Percentiles rank a stretch among this genome's conserved stretches.
Evolutionary conservation across 208 protist species (phyloP).

Genomic region (Angomonas ambiguus): DNA sequence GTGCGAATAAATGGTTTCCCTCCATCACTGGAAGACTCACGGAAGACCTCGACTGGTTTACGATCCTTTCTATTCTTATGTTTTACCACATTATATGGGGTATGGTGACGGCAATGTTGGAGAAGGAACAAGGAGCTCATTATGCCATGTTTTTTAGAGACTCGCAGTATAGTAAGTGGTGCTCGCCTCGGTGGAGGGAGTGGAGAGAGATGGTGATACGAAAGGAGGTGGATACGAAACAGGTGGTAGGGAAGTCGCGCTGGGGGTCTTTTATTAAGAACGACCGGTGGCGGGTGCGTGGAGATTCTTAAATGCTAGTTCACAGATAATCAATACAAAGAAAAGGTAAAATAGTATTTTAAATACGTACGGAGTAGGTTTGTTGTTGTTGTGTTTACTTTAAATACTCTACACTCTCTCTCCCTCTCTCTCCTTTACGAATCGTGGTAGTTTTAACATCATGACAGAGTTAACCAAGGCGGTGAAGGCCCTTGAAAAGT

Average conservation of each 20-base stretch:
- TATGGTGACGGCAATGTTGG: slow-evolving; percentile 57
- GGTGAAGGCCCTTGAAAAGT: slow-evolving; percentile 57
- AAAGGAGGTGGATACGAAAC: slow-evolving; percentile 48
- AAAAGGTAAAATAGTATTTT: not conserved
- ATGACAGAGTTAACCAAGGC: slow-evolving; percentile 67
- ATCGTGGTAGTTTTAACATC: not conserved
- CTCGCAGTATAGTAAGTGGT: slow-evolving; percentile 63
- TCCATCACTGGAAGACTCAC: slow-evolving; percentile 61
- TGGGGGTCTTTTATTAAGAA: slow-evolving; percentile 74
- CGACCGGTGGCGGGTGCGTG: slow-evolving; percentile 59
- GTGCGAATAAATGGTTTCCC: slow-evolving; percentile 58
- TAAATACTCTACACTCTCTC: not conserved
- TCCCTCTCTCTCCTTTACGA: slow-evolving; percentile 3
- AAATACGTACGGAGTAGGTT: not conserved
- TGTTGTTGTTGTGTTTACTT: not conserved
- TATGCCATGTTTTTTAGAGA: slow-evolving; percentile 79
- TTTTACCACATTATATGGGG: slow-evolving; percentile 78
- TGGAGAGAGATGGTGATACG: slow-evolving; percentile 77
- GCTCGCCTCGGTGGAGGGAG: slow-evolving; percentile 81
- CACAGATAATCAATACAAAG: slow-evolving; percentile 1
- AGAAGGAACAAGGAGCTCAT: slow-evolving; percentile 63
- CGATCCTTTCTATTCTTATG: slow-evolving; percentile 54
- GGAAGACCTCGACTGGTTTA: slow-evolving; percentile 80
- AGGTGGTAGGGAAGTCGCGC: slow-evolving; percentile 36
- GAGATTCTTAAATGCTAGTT: slow-evolving; percentile 17